Base-by-base conservation (phyloP, 257 asterid genomes). In the Eustoma russellianum region DNA sequence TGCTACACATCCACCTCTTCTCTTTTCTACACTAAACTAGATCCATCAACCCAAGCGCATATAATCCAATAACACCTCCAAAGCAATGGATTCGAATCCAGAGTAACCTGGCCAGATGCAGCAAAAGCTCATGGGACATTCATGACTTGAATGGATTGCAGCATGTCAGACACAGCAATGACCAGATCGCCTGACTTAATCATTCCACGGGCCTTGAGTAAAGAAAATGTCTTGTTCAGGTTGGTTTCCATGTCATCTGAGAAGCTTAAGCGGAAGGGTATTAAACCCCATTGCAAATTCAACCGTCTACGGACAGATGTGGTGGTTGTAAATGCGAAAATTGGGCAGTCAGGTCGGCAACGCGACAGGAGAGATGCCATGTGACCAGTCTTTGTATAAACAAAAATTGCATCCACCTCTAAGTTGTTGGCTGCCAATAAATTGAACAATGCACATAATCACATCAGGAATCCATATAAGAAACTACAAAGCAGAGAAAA, bases 301-400 rank as follows among this genome's bases (percentile, higher is more conserved):
- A 92, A 63, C 62, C 94, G 94, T 63, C 99, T 78, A 15, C 95
- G 95, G 16, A 85, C 86, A 4, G 94, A 77, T 2, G 95, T 88
- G 1, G 93, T 64, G 6, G 88, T 68, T 14, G 97, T 92, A 60
- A 92, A 92, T 16, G 97, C 97, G 14, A 92, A 92, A 34, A 85
- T 88, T 52, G 97, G 99, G 78, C 95, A 92, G 69, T 88, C 99
- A 5, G 99, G 95, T 13, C 97, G 88, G 55, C 97, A 81, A 33
- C 99, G 94, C 19, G 99, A 92, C 70, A 92, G 56, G 48, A 92
- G 88, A 48, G 99, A 85, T 60, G 99, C 99, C 99, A 92, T 85
- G 76, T 92, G 91, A 46, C 99, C 97, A 17, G 59, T 51, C 75
- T 79, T 92, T 6, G 97, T 85, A 80, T 88, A 92, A 17, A 85